Evolutionary conservation across 371 early-diverging fungal genomes (phyloP).

Genomic region (Mucor velutinosus): DNA sequence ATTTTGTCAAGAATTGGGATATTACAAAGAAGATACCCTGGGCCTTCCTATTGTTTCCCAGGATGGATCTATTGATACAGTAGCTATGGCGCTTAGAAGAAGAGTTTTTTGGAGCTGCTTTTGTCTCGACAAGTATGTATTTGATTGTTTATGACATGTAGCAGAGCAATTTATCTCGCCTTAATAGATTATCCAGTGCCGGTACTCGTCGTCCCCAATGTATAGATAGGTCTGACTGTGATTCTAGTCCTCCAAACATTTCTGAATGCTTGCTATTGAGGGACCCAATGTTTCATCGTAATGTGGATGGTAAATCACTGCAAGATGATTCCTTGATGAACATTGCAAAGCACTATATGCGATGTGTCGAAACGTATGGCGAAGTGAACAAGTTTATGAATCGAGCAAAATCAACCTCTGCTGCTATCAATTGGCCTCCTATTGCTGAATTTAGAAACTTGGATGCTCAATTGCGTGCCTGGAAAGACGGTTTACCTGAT

Average conservation of each 20-base stretch:
- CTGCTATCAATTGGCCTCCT: conserved; percentile 50
- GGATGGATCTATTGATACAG: conserved; percentile 48
- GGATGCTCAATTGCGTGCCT: conserved; percentile 45
- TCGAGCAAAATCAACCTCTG: conserved; percentile 42
- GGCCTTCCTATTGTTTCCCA: conserved; percentile 34
- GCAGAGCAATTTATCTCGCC: not conserved
- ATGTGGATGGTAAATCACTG: conserved; percentile 23
- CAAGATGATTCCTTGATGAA: conserved; percentile 40
- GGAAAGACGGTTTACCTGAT: conserved; percentile 40
- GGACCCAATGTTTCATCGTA: conserved; percentile 25
- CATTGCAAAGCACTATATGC: conserved; percentile 33
- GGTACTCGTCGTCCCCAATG: conserved; percentile 61
- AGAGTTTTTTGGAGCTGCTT: conserved; percentile 64
- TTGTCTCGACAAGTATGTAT: conserved; percentile 44
- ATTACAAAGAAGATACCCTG: conserved; percentile 57
- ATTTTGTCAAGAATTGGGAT: conserved; percentile 59
- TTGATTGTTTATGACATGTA: not conserved
- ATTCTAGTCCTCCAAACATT: conserved; percentile 51
- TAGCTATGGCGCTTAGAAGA: conserved; percentile 55
- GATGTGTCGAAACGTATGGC: conserved; percentile 39
- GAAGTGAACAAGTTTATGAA: conserved; percentile 57
- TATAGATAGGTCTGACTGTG: conserved; percentile 58
- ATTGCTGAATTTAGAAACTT: conserved; percentile 52
- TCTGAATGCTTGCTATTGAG: conserved; percentile 49
- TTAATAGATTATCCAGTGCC: conserved; percentile 41